Evolutionary conservation across 1,284 basidiomycete species (phyloP), one percentile per base, ranked within the genome.

Genomic region (Caloboletus inedulis): DNA sequence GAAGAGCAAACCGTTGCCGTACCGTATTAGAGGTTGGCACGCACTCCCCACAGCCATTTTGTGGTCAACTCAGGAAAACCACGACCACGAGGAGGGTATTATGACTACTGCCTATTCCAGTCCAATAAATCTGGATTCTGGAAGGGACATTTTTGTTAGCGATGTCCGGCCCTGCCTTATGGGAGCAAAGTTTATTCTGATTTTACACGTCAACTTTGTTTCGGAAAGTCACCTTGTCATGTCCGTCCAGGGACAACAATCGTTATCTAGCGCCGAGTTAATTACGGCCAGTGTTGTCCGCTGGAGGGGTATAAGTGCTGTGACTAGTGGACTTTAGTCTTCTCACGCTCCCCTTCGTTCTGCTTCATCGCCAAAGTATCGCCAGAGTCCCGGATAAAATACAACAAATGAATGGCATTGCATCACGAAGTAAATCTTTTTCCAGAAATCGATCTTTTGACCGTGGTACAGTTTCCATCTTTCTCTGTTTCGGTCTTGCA

Each of bases 331-430:
- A 29, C 27, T 16, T 29, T 16, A 14, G 48, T 34, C 43, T 62
- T 62, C 61, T 53, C 61, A 62, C 61, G 58, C 54, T 51, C 23
- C 51, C 40, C 30, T 53, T 39, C 37, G 43, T 59, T 42, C 58
- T 47, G 18, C 44, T 55, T 43, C 55, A 46, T 52, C 60, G 13
- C 43, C 21, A 48, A 47, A 44, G n/a, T 57, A 36, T 44, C 40
- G 43, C 50, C 42, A 23, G 43, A 47, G 25, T 37, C 44, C 21
- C 25, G 53, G 49, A 65, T 57, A 29, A 43, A 52, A 48, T 51
- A 52, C 60, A 35, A 42, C 49, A 40, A 47, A 50, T 58, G 48
- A 48, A 46, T 47, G 45, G 33, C n/a, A 18, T 53, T 47, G 37
- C 45, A 23, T 50, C 50, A 34, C 51, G 52, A 48, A 59, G 43